These are phyloP conservation scores for Cantharellus anzutake DNA, from an alignment of 768 basidiomycete species.

Conservation along the genomic window DNA sequence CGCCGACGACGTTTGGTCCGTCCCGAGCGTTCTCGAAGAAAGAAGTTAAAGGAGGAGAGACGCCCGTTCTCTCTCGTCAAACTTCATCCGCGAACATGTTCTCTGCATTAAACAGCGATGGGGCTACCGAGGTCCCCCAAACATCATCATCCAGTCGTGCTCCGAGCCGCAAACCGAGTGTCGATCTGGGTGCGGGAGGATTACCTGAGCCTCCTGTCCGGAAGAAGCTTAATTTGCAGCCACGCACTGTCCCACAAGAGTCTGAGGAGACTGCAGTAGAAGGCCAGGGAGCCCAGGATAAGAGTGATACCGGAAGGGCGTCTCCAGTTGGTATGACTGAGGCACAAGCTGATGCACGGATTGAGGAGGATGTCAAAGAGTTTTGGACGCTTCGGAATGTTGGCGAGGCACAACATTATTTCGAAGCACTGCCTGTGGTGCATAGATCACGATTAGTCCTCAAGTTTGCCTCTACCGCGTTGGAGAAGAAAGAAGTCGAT, in stretches of 20 bases:
- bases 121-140: slow-evolving; percentile 18
- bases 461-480: slow-evolving; percentile 48
- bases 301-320: slow-evolving; percentile 5
- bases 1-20: slow-evolving; percentile 64
- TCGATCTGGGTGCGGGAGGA: slow-evolving; percentile 29
- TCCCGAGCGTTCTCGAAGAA: slow-evolving; percentile 71
- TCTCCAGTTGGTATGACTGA: slow-evolving; percentile 33
- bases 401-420: slow-evolving; percentile 77
- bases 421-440: slow-evolving; percentile 46
- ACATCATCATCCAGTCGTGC: slow-evolving; percentile 24
- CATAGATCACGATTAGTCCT: slow-evolving; percentile 52
- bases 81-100: slow-evolving; percentile 75
- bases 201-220: slow-evolving; percentile 31
- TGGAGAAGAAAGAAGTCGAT: slow-evolving; percentile 70
- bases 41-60: slow-evolving; percentile 35
- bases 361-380: slow-evolving; percentile 69
- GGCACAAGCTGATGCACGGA: slow-evolving; percentile 50
- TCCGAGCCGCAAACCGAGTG: slow-evolving; percentile 31
- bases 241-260: slow-evolving; percentile 51
- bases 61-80: slow-evolving; percentile 53
- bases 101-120: slow-evolving; percentile 56
- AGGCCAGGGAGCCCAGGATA: slow-evolving; percentile 7
- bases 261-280: slow-evolving; percentile 32
- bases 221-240: slow-evolving; percentile 52
- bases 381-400: slow-evolving; percentile 70